phyloP scores from a whole-genome alignment of 1,284 basidiomycete species.

The Inonotus obliquus region DNA sequence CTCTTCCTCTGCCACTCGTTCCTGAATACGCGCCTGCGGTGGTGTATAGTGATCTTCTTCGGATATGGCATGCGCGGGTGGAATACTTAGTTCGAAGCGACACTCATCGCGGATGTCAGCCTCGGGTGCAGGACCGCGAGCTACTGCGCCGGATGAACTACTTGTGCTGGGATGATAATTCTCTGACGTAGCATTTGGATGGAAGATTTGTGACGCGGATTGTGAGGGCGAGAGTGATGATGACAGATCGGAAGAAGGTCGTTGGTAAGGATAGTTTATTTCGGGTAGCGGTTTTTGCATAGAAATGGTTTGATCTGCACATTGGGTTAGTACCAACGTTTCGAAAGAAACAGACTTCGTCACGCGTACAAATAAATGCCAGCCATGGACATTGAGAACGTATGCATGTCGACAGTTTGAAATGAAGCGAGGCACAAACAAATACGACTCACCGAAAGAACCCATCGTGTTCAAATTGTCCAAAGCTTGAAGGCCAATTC shows the following conservation, averaged over 20 bases:
- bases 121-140: slow-evolving; percentile 1
- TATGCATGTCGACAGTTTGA: not conserved
- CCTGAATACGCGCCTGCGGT: slow-evolving; percentile 34
- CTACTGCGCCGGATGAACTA: not conserved
- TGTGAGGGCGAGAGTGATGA: slow-evolving; percentile 57
- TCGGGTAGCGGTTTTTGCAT: slow-evolving; percentile 15
- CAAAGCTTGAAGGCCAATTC: slow-evolving; percentile 44
- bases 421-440: not conserved
- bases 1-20: slow-evolving; percentile 38
- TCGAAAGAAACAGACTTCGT: not conserved
- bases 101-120: slow-evolving; percentile 15
- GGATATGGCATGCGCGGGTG: slow-evolving; percentile 54
- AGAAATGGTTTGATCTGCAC: not conserved
- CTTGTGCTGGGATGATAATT: not conserved
- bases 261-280: slow-evolving; percentile 1
- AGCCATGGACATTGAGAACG: not conserved
- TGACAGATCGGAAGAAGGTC: slow-evolving; percentile 39
- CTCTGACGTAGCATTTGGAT: not conserved
- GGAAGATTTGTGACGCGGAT: slow-evolving; percentile 50
- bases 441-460: not conserved
- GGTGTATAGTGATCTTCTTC: slow-evolving; percentile 35
- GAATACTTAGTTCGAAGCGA: slow-evolving; percentile 34
- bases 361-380: slow-evolving; percentile 1
- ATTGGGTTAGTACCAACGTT: not conserved
- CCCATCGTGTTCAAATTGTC: slow-evolving; percentile 23